Conservation (phyloP, 2,329 filamentous ascomycete genomes). For the Stylonectria norvegica region DNA sequence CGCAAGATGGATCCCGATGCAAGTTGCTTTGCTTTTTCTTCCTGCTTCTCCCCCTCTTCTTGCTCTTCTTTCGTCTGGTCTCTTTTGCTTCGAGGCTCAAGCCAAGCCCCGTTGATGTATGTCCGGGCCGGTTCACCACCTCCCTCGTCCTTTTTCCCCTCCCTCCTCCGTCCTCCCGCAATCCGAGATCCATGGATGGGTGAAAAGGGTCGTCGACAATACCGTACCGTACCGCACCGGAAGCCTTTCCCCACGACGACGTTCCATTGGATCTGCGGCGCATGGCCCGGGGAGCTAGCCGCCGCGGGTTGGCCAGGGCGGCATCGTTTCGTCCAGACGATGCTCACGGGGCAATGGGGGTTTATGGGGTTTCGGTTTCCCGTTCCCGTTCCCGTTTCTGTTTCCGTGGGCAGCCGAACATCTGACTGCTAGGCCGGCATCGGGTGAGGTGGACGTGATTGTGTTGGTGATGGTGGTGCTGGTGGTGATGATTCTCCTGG, state of each 20-base stretch:
- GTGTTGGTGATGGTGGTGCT: neutral
- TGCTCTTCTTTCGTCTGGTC: conserved; percentile 3
- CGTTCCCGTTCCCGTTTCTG: conserved; percentile 1
- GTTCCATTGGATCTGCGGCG: conserved; percentile 24
- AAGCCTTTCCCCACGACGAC: conserved; percentile 8
- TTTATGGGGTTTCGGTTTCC: conserved; percentile 1
- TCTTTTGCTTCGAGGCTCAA: conserved; percentile 6
- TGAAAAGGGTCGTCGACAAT: too few relatives aligned
- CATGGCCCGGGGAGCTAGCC: too few relatives aligned
- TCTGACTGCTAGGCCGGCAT: conserved; percentile 11
- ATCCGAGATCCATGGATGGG: too few relatives aligned
- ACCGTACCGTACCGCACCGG: conserved; percentile 10
- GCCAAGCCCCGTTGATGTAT: conserved; percentile 14
- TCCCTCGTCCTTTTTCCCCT: neutral
- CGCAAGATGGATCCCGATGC: too few relatives aligned
- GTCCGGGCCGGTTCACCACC: conserved; percentile 24
- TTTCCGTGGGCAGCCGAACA: conserved; percentile 13
- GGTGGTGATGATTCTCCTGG: too few relatives aligned
- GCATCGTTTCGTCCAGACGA: too few relatives aligned
- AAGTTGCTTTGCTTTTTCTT: conserved; percentile 2
- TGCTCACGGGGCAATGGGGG: neutral
- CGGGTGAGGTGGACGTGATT: conserved; percentile 8
- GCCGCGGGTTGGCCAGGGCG: too few relatives aligned
- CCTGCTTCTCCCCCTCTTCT: too few relatives aligned
- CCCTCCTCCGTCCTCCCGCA: too few relatives aligned